Percentiles rank a stretch among this genome's conserved stretches.
These are phyloP conservation scores for Hypoxylon perforatum DNA, from an alignment of 495 filamentous ascomycete genomes.

Conservation along the genomic window DNA sequence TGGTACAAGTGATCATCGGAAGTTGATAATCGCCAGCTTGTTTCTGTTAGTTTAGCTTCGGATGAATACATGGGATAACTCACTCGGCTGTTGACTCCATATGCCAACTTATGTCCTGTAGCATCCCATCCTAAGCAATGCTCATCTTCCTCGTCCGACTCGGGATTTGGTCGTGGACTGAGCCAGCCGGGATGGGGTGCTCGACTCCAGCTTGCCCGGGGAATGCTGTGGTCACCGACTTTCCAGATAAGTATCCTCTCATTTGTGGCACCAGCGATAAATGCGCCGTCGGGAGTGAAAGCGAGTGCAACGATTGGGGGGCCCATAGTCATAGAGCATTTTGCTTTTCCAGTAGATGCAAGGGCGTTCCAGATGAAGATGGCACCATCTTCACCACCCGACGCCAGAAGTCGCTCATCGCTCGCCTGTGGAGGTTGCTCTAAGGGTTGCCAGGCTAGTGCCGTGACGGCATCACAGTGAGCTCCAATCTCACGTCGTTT, in stretches of 20 bases:
- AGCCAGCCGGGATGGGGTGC: constrained; percentile 60
- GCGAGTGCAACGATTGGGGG: constrained; percentile 69
- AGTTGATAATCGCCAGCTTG: constrained; percentile 61
- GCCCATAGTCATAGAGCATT: constrained; percentile 67
- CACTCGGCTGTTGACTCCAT: constrained; percentile 77
- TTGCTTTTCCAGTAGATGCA: constrained; percentile 64
- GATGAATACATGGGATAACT: constrained; percentile 36
- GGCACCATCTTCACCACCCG: constrained; percentile 68
- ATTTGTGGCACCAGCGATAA: constrained; percentile 74
- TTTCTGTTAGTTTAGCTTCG: constrained; percentile 24
- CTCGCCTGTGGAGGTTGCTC: constrained; percentile 38
- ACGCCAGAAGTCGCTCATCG: constrained; percentile 62
- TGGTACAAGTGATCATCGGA: constrained; percentile 45
- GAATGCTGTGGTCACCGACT: constrained; percentile 70
- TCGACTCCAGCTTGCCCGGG: constrained; percentile 71
- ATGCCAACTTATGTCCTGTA: constrained; percentile 78
- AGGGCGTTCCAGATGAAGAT: constrained; percentile 76
- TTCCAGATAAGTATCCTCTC: constrained; percentile 78
- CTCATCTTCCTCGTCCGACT: constrained; percentile 59
- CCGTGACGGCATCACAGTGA: constrained; percentile 60
- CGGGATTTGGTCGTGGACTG: constrained; percentile 57
- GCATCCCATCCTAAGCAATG: constrained; percentile 80
- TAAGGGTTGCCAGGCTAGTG: constrained; percentile 64
- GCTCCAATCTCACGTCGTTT: constrained; percentile 58
- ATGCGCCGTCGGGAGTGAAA: constrained; percentile 78